These are phyloP conservation scores for Barnettozyma botsteinii DNA, from an alignment of 805 yeast species.

Conservation along the genomic window DNA sequence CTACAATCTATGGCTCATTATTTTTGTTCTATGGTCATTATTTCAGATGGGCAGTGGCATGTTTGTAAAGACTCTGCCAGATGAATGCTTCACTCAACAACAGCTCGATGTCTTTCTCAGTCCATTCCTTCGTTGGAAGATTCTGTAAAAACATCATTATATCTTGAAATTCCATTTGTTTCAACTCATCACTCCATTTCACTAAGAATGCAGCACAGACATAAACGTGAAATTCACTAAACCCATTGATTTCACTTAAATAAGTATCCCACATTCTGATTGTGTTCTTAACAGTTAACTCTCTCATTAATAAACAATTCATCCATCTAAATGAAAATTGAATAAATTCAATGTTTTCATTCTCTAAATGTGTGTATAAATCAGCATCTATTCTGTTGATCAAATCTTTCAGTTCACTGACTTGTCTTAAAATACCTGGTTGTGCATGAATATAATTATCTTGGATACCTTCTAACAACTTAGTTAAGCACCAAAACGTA, in stretches of 20 bases:
- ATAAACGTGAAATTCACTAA: constrained; percentile 89
- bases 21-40: neutral
- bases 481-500: constrained; percentile 93
- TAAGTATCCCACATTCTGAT: constrained; percentile 98
- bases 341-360: constrained; percentile 85
- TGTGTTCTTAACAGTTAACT: constrained; percentile 67
- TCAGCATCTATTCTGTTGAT: constrained; percentile 75
- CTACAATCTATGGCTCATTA: neutral
- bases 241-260: constrained; percentile 67
- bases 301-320: constrained; percentile 96
- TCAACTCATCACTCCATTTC: constrained; percentile 74
- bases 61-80: constrained; percentile 90
- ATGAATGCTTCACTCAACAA: constrained; percentile 92
- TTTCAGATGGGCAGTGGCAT: constrained; percentile 82
- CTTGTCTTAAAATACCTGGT: constrained; percentile 94
- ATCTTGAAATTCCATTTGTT: constrained; percentile 89
- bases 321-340: constrained; percentile 98
- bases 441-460: constrained; percentile 97
- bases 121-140: constrained; percentile 83
- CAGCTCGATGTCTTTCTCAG: constrained; percentile 83
- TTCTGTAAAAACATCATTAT: constrained; percentile 87
- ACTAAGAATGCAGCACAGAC: constrained; percentile 96
- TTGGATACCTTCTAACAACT: constrained; percentile 87
- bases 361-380: constrained; percentile 65
- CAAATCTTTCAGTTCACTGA: constrained; percentile 67